A percentile compares a stretch with the other conserved stretches of the same genome.
Evolutionary conservation across 371 early-diverging fungal genomes (phyloP).

Genomic region (Encephalitozoon cuniculi): DNA sequence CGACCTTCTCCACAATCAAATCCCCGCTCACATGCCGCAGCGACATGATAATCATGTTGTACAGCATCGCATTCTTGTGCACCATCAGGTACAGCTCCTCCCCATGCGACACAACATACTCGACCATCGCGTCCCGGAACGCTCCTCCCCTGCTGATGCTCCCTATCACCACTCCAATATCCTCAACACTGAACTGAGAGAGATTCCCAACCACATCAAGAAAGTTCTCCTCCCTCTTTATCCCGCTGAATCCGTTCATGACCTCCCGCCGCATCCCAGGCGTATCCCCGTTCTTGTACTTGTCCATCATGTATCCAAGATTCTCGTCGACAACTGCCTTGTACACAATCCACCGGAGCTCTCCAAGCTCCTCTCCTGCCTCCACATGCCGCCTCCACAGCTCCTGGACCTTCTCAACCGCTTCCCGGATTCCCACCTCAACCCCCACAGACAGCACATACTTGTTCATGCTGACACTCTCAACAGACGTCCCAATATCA

Average conservation of each 20-base stretch:
- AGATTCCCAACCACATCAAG: background rate
- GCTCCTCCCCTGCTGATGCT: background rate
- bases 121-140: background rate
- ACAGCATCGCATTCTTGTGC: background rate
- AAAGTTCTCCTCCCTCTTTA: background rate
- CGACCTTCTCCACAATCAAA: background rate
- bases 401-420: background rate
- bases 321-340: constrained; percentile 16
- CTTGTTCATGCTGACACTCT: background rate
- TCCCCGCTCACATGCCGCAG: background rate
- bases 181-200: constrained; percentile 7
- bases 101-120: background rate
- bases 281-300: background rate
- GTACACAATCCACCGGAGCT: background rate
- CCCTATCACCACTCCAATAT: background rate
- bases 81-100: background rate
- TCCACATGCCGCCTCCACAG: background rate
- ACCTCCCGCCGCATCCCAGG: background rate
- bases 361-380: background rate
- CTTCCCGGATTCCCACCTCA: background rate
- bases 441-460: background rate
- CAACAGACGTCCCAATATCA: background rate
- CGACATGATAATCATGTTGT: background rate
- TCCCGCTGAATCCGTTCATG: background rate
- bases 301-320: background rate